Percentiles rank a stretch among this genome's conserved stretches.
These are phyloP conservation scores for Ophiosphaerella korrae DNA, from an alignment of 2,329 filamentous ascomycete genomes.

Conservation along the genomic window DNA sequence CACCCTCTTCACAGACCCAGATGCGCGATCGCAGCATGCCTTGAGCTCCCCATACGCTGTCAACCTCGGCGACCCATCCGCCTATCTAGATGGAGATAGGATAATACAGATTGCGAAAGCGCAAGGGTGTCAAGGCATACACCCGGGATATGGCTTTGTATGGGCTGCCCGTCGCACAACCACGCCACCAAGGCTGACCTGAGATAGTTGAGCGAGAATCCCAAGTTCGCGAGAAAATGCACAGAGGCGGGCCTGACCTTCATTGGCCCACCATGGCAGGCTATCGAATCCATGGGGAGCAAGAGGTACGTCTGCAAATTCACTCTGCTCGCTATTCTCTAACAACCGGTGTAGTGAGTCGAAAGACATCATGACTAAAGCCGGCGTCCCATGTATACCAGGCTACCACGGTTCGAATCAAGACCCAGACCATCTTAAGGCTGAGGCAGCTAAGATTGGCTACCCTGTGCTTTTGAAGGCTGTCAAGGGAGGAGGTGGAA, in stretches of 20 bases:
- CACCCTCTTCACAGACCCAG: constrained; percentile 92
- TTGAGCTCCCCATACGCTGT: constrained; percentile 81
- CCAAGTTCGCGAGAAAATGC: constrained; percentile 85
- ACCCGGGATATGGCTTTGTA: constrained; percentile 91
- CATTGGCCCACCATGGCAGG: constrained; percentile 83
- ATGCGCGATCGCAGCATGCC: constrained; percentile 86
- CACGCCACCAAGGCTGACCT: constrained; percentile 13
- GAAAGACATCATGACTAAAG: constrained; percentile 94
- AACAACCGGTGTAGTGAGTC: constrained; percentile 59
- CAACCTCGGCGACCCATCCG: constrained; percentile 79
- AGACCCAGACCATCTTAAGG: constrained; percentile 64
- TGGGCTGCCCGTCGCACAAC: constrained; percentile 14
- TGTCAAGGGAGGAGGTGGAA: constrained; percentile 70
- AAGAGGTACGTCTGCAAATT: constrained; percentile 64
- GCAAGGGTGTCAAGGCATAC: constrained; percentile 86
- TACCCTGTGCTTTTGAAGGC: constrained; percentile 70
- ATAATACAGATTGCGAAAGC: constrained; percentile 89
- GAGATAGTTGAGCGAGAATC: constrained; percentile 78
- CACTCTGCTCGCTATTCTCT: not conserved
- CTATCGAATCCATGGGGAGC: constrained; percentile 84
- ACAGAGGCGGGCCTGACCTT: constrained; percentile 90
- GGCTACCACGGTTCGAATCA: constrained; percentile 93
- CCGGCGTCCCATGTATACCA: constrained; percentile 94
- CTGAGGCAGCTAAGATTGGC: constrained; percentile 73
- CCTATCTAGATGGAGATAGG: constrained; percentile 90